Percentiles rank a stretch among this genome's conserved stretches.
Conservation (phyloP, 257 asterid genomes). For the Nicotiana otophora region DNA sequence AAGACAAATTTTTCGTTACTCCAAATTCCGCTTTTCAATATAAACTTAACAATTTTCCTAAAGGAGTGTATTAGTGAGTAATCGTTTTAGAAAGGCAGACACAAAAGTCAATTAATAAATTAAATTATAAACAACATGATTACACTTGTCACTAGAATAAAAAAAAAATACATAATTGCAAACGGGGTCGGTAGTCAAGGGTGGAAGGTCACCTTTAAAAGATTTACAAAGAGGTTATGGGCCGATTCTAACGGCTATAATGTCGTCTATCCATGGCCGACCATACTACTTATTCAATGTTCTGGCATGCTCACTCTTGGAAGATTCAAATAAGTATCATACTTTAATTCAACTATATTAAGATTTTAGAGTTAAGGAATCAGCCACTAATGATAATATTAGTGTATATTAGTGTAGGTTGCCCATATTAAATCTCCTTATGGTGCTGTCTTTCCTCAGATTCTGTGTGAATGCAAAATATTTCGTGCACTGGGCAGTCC, state of each 20-base stretch:
- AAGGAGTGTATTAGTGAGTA: too few species aligned
- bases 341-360: too few species aligned
- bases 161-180: neutral
- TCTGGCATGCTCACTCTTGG: neutral
- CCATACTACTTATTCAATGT: conserved; percentile 6
- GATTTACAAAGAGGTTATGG: neutral
- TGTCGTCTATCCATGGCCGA: neutral
- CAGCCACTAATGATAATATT: too few species aligned
- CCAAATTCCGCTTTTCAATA: too few species aligned
- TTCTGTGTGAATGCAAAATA: accelerated
- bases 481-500: too few species aligned
- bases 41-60: too few species aligned
- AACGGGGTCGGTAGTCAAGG: neutral
- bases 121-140: neutral
- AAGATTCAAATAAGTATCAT: neutral
- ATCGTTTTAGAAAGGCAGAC: too few species aligned
- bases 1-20: accelerated
- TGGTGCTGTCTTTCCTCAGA: too few species aligned
- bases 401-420: too few species aligned
- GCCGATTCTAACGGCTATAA: neutral
- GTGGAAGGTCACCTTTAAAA: neutral
- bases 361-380: too few species aligned
- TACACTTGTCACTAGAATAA: neutral
- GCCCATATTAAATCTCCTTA: too few species aligned
- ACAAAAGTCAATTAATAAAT: too few species aligned